Evolutionary conservation across 371 early-diverging fungal species (phyloP), one percentile per base, ranked within the genome.

Genomic region (Batrachochytrium dendrobatidis): DNA sequence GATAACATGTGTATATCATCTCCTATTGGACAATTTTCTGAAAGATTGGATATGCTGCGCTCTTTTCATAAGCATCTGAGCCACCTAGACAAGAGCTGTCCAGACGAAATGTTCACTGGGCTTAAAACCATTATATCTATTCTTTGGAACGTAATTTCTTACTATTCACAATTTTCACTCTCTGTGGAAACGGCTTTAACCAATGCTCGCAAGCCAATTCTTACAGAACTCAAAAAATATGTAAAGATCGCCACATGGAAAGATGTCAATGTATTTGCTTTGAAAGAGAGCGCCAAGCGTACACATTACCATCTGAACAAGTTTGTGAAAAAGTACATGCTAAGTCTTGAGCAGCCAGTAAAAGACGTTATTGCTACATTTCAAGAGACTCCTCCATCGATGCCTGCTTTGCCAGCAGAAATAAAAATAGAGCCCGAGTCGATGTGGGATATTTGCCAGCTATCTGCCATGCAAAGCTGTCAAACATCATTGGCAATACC

Each of bases 171-270:
- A 67, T 96, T 90, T 67, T 58, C 67, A 22, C 67, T 73, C 5
- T 71, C 67, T 30, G 79, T 88, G 10, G 69, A 80, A 6, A 68
- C 69, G 10, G 77, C 78, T 29, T 61, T 92, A 28, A 71, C 74
- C 10, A 68, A 75, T 25, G 61, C 78, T 20, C 83, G 86, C 58
- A 81, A 85, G 59, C 87, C 93, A 3, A 87, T 96, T 35, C 82
- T 85, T 48, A 89, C 87, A 62, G 93, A 98, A 33, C 79, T 98
- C 63, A 83, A 86, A 58, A 91, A 92, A 55, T 92, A 86, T 65
- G 95, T 95, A 49, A 89, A 90, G 72, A 88, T 98, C 59, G 95
- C 96, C 15, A 87, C 82, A 45, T 98, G 96, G 95, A 92, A 93
- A 72, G 98, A 98, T 71, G 87, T 94, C 35, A 98, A 94, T 60